These are phyloP conservation scores for Rubus idaeus DNA, from an alignment of 306 rosid genomes.

Conservation along the genomic window DNA sequence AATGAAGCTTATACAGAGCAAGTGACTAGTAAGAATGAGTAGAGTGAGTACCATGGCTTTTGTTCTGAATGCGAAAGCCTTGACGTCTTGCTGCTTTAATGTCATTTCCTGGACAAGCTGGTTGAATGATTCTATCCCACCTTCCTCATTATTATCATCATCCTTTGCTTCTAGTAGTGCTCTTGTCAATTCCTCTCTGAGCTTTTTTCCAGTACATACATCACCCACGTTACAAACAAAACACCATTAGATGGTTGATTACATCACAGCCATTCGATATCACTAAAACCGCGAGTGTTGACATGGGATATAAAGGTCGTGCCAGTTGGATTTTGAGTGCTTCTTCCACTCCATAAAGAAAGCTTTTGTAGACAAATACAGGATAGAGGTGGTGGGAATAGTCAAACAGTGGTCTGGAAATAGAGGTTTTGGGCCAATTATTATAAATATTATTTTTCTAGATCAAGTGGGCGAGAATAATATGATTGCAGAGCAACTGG, in stretches of 20 bases:
- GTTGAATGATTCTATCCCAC: conserved; percentile 59
- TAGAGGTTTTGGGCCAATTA: conserved; percentile 13
- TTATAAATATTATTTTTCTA: neutral
- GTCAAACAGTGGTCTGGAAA: conserved; percentile 14
- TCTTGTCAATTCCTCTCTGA: conserved; percentile 74
- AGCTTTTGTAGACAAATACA: neutral
- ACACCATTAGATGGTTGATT: conserved; percentile 3
- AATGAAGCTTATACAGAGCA: neutral
- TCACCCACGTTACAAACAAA: conserved; percentile 16
- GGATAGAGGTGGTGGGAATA: conserved; percentile 11
- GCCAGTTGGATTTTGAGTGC: conserved; percentile 14
- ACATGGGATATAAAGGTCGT: neutral
- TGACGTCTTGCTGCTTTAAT: conserved; percentile 57
- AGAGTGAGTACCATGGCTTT: conserved; percentile 65
- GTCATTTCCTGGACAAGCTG: conserved; percentile 76
- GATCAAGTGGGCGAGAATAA: conserved; percentile 35
- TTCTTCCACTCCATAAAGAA: conserved; percentile 3
- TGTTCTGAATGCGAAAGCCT: conserved; percentile 80
- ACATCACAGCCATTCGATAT: neutral
- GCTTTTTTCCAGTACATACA: conserved; percentile 55
- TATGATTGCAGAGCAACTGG: conserved; percentile 38
- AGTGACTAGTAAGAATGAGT: neutral
- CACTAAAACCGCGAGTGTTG: neutral
- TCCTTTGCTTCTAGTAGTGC: conserved; percentile 65
- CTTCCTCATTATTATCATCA: conserved; percentile 43